Base-by-base conservation (phyloP, 768 basidiomycete genomes). In the Psilocybe sp. region DNA sequence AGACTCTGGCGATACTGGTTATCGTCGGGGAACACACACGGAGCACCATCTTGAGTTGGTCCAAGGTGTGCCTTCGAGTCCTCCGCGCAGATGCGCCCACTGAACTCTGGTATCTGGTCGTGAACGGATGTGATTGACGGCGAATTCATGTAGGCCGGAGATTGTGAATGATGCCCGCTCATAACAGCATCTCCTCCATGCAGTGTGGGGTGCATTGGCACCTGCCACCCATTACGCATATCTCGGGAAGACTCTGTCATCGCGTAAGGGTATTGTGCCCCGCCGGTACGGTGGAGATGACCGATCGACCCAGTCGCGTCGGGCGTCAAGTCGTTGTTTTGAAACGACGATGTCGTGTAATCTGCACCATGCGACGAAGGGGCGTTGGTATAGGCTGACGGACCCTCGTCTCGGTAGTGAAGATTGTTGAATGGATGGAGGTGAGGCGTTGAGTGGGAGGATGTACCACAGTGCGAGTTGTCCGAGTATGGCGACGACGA, bases 61-160 rank as follows among this genome's bases (percentile, higher is more conserved):
- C 60, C 60, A 33, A 67, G 49, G 4, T 55, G 36, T 13, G 55
- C 48, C 42, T 69, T 69, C 18, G 60, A 59, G 20, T 67, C 66
- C 37, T 65, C 61, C 38, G 55, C 60, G 19, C 63, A 55, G 37
- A 69, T 66, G 35, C 69, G 61, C 44, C 56, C 48, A 43, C 63
- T 31, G 54, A 60, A 68, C 8, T 43, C 20, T 9, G 60, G 45
- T 59, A 67, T 63, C 28, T 28, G 23, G 4, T 66, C 66, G 8
- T 54, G 28, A 12, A 73, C 59, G 13, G 79, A 65, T 14, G 76
- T 72, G 40, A 74, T 47, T 14, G 78, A 78, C 40, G 85, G 84
- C 0, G 87, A 84, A 61, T 82, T 82, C 51, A 69, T 64, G 56
- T 74, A 82, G 43, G 67, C 71, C 41, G 82, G 76, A 6, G 81